Evolutionary conservation across 1,139 yeast species (phyloP).

Genomic region (Saccharomycopsis hybrid): DNA sequence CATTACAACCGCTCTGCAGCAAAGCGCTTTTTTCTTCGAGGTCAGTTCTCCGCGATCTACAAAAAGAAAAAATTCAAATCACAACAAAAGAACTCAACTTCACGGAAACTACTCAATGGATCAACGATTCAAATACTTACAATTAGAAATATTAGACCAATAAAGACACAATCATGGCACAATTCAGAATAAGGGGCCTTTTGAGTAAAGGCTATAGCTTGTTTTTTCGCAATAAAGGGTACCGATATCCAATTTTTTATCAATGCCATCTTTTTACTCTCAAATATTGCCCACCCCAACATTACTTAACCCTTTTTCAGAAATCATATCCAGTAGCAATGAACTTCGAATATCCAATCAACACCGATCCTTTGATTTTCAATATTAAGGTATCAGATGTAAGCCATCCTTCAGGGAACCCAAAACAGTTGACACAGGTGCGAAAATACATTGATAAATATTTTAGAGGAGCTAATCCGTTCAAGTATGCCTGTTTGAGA

Average conservation of each 20-base stretch:
- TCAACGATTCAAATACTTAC: no score
- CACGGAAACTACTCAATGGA: no score
- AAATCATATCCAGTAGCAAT: not conserved
- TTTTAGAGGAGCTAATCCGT: not conserved
- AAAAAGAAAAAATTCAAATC: no score
- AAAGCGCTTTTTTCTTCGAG: no score
- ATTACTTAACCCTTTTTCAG: not conserved
- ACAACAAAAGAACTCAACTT: no score
- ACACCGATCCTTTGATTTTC: not conserved
- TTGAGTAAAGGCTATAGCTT: no score
- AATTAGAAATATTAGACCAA: no score
- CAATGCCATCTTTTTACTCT: not conserved
- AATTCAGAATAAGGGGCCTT: no score
- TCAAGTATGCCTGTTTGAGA: not conserved
- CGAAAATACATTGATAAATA: not conserved
- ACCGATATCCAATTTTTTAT: not conserved
- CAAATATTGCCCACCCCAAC: not conserved
- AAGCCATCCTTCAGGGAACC: not conserved
- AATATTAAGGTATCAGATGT: not conserved
- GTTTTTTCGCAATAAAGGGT: not conserved
- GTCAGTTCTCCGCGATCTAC: no score
- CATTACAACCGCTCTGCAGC: no score
- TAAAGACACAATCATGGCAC: no score
- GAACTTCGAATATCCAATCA: not conserved
- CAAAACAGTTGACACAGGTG: not conserved